phyloP scores from a whole-genome alignment of 2,329 filamentous ascomycete genomes.

The Fusarium keratoplasticum region DNA sequence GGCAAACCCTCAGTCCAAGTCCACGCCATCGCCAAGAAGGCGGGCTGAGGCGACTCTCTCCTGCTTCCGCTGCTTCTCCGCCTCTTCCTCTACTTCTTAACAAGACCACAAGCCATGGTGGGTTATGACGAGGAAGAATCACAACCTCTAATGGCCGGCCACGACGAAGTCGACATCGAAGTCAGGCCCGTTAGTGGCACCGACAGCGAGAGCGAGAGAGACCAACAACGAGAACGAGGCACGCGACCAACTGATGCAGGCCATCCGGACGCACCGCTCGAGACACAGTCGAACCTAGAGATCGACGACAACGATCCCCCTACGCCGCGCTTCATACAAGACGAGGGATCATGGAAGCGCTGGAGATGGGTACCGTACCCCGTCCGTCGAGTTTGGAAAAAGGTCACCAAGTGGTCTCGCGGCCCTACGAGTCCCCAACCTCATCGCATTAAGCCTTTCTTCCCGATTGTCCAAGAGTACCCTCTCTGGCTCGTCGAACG shows the following conservation, averaged over 20 bases:
- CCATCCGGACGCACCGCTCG: slow-evolving; percentile 59
- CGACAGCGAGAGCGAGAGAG: slow-evolving; percentile 18
- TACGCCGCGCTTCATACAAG: slow-evolving; percentile 71
- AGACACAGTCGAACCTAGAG: slow-evolving; percentile 54
- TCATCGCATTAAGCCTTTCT: slow-evolving; percentile 66
- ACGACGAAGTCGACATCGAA: slow-evolving; percentile 44
- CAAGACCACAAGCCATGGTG: slow-evolving; percentile 44
- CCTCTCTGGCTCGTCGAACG: slow-evolving; percentile 73
- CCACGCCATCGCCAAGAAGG: slow-evolving; percentile 13
- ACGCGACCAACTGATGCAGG: slow-evolving; percentile 37
- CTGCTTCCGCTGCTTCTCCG: neutral
- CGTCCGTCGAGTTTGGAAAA: slow-evolving; percentile 58
- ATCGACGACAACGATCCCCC: slow-evolving; percentile 58
- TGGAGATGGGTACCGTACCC: slow-evolving; percentile 71
- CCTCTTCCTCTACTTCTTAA: neutral
- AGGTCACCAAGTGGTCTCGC: slow-evolving; percentile 61
- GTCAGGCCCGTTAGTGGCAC: slow-evolving; percentile 39
- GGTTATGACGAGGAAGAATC: slow-evolving; percentile 49
- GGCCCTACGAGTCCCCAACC: slow-evolving; percentile 66
- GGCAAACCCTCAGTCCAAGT: slow-evolving; percentile 30
- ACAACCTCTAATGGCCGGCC: slow-evolving; percentile 54
- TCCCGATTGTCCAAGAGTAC: slow-evolving; percentile 74
- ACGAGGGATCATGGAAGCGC: slow-evolving; percentile 59
- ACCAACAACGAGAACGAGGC: slow-evolving; percentile 13
- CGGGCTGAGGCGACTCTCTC: slow-evolving; percentile 16